A percentile compares a stretch with the other conserved stretches of the same genome.
phyloP scores from a whole-genome alignment of 306 rosid genomes.

The Rosa multiflora region DNA sequence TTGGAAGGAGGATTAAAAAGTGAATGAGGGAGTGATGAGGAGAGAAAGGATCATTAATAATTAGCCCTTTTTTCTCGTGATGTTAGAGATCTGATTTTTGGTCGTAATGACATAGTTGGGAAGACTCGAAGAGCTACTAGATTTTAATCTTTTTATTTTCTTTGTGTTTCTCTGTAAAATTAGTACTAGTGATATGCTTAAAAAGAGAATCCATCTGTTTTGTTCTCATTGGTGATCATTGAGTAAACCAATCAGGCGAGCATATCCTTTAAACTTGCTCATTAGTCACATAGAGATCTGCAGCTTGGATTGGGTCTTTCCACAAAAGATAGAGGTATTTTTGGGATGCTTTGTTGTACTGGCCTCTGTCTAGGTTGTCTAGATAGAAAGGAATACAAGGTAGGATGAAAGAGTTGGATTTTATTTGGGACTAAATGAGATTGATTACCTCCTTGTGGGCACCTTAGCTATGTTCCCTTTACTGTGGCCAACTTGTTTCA shows the following conservation, averaged over 20 bases:
- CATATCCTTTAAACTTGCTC: neutral
- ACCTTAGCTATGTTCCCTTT: neutral
- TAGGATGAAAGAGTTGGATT: neutral
- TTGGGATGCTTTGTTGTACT: neutral
- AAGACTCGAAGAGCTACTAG: neutral
- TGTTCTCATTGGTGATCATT: neutral
- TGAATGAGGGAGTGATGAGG: too few species aligned
- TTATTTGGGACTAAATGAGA: neutral
- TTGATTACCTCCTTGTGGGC: neutral
- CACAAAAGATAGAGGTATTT: neutral
- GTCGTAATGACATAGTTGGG: neutral
- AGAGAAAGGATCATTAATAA: neutral
- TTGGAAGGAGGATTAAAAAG: neutral
- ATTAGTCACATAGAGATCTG: neutral
- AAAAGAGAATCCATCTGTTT: neutral
- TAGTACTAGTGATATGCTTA: neutral
- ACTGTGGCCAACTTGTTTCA: neutral
- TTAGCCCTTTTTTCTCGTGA: neutral
- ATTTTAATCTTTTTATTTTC: neutral
- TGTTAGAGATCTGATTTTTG: neutral
- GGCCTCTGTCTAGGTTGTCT: neutral
- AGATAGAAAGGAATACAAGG: neutral
- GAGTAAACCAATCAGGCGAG: neutral
- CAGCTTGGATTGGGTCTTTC: neutral
- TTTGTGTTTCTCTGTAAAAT: neutral